A percentile compares a stretch with the other conserved stretches of the same genome.
Conservation (phyloP, 768 basidiomycete species). For the Tulasnella sp. region DNA sequence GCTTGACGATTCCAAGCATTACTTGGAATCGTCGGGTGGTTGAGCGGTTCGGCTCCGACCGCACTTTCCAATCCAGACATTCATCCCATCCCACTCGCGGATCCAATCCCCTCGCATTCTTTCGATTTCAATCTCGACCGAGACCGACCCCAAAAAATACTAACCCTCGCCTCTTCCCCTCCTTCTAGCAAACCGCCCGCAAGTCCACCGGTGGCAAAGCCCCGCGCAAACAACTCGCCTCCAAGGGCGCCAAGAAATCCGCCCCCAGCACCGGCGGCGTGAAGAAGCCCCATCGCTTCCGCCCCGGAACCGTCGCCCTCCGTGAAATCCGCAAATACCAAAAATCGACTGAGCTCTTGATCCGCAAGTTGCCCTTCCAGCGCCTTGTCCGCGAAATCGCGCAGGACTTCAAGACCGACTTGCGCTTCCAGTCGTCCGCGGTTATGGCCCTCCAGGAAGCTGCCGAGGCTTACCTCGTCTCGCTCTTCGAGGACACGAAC, state of each 20-base stretch:
- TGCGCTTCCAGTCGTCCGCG: slow-evolving; percentile 93
- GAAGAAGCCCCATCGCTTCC: slow-evolving; percentile 98
- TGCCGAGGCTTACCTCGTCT: slow-evolving; percentile 80
- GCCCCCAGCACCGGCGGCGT: slow-evolving; percentile 83
- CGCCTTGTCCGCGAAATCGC: slow-evolving; percentile 93
- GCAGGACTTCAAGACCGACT: slow-evolving; percentile 90
- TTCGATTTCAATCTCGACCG: neutral
- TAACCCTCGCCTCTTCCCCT: slow-evolving; percentile 16
- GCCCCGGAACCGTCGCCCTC: slow-evolving; percentile 85
- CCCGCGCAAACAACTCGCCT: slow-evolving; percentile 88
- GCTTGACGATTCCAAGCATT: neutral
- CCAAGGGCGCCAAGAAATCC: slow-evolving; percentile 79
- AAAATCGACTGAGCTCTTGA: slow-evolving; percentile 97
- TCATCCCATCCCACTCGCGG: neutral
- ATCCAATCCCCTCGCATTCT: neutral
- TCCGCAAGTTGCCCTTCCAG: slow-evolving; percentile 99
- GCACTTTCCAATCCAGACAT: neutral
- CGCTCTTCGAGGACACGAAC: slow-evolving; percentile 80
- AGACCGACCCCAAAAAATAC: neutral
- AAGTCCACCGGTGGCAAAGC: slow-evolving; percentile 97
- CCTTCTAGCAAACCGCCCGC: slow-evolving; percentile 85
- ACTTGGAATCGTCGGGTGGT: neutral
- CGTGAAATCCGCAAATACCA: slow-evolving; percentile 98
- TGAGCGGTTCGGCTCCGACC: neutral
- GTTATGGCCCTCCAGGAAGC: slow-evolving; percentile 92